Evolutionary conservation across 345 rosid species (phyloP).

Genomic region (Noccaea bulbosa): DNA sequence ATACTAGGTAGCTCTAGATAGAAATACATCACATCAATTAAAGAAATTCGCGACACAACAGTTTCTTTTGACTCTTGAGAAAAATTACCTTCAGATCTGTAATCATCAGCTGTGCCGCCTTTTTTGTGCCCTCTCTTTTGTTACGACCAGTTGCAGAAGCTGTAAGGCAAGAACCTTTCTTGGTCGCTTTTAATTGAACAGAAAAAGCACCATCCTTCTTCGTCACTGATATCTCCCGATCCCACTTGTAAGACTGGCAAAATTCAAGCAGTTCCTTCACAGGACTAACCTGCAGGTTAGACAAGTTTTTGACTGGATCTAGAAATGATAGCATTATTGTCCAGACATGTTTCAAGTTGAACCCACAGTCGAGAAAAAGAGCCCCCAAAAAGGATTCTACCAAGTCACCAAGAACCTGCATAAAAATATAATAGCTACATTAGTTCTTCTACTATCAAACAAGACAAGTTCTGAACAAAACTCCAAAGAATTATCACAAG

Average conservation of each 20-base stretch:
- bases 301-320: conserved; percentile 62
- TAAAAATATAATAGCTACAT: conserved; percentile 22
- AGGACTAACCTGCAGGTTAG: conserved; percentile 69
- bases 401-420: conserved; percentile 91
- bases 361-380: conserved; percentile 78
- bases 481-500: conserved; percentile 23
- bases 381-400: conserved; percentile 88
- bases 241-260: conserved; percentile 68
- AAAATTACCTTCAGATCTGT: conserved; percentile 64
- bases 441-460: conserved; percentile 24
- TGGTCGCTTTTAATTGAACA: conserved; percentile 56
- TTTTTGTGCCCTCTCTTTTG: conserved; percentile 62
- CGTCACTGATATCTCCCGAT: conserved; percentile 33
- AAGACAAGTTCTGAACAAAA: conserved; percentile 6
- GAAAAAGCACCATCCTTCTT: conserved; percentile 51
- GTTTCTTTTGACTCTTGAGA: conserved; percentile 42
- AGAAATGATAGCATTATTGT: conserved; percentile 67
- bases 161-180: conserved; percentile 43
- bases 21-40: conserved; percentile 24
- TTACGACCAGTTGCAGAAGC: conserved; percentile 57
- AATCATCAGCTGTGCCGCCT: conserved; percentile 57
- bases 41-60: not conserved
- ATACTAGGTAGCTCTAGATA: conserved; percentile 23
- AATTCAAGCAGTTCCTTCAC: conserved; percentile 71
- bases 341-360: conserved; percentile 73